phyloP scores from a whole-genome alignment of 768 basidiomycete genomes.

The Omphalotus guepiniiformis region DNA sequence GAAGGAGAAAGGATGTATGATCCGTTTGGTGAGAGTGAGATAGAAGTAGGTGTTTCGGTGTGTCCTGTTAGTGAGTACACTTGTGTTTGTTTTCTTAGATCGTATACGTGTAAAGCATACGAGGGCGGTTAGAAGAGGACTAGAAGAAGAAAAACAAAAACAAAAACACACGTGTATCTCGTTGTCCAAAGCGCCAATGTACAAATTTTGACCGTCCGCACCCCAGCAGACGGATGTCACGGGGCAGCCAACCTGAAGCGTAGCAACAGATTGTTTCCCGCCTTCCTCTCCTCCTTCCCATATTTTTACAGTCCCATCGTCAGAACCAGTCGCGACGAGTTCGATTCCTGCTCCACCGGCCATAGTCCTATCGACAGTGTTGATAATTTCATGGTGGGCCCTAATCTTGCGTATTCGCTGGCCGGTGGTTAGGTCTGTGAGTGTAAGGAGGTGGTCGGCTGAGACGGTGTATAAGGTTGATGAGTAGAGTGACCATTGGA shows the following conservation, averaged over 20 bases:
- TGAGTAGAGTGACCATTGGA: constrained; percentile 82
- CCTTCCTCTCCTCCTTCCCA: constrained; percentile 88
- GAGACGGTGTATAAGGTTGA: constrained; percentile 77
- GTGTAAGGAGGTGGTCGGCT: constrained; percentile 80
- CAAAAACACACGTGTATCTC: constrained; percentile 78
- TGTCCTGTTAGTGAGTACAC: constrained; percentile 82
- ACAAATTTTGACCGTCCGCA: constrained; percentile 84
- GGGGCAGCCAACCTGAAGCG: constrained; percentile 84
- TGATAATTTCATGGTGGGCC: constrained; percentile 90
- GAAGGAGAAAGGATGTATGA: constrained; percentile 86
- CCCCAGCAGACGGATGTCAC: constrained; percentile 93
- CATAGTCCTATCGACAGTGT: constrained; percentile 81
- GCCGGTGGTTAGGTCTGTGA: constrained; percentile 81
- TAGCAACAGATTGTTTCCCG: constrained; percentile 67
- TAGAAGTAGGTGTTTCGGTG: constrained; percentile 88
- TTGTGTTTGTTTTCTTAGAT: constrained; percentile 80
- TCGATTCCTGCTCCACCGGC: constrained; percentile 82
- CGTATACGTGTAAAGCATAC: constrained; percentile 62
- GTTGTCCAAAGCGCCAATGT: constrained; percentile 92
- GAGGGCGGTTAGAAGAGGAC: constrained; percentile 1
- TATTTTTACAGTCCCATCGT: constrained; percentile 87
- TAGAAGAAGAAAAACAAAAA: constrained; percentile 8
- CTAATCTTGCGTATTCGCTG: constrained; percentile 76
- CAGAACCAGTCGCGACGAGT: constrained; percentile 81
- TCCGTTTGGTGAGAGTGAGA: constrained; percentile 88